Evolutionary conservation across 306 rosid genomes (phyloP), one percentile per base, ranked within the genome.

Genomic region (Vigna radiata): DNA sequence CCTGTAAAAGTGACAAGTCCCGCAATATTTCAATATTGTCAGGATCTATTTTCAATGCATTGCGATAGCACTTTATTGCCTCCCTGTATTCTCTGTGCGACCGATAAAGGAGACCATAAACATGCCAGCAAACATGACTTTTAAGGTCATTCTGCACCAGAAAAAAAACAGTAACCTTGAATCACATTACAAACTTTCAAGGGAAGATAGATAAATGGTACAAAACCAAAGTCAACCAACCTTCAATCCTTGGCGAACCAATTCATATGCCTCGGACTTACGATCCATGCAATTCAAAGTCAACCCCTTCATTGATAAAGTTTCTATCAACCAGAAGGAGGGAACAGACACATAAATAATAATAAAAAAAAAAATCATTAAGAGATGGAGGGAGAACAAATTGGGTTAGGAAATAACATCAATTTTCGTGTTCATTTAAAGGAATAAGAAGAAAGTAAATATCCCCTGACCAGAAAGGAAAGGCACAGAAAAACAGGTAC

Each of bases 51-150:
- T 79, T 89, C 81, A 94, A 87, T 6, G 98, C 98, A 89, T 92
- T 91, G 54, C 98, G 90, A 75, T 94, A 94, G 83, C 98, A 90
- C 87, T 94, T 94, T 55, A 94, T 94, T 23, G 98, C 98, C 83
- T 94, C 98, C 81, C 98, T 89, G 80, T 94, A 94, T 81, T 94
- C 98, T 87, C 98, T 84, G 82, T 94, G 97, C 21, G 98, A 94
- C 67, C 98, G 97, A 73, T 94, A 94, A 70, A 94, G 94, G 17
- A 94, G 98, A 79, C 98, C 98, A 83, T 70, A 94, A 67, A 94
- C 98, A 89, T 94, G 98, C 98, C 98, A 94, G 89, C 98, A 94
- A 79, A 94, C 98, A 89, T 94, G 98, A 84, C 98, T 94, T 87
- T 91, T 94, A 50, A 94, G 95, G 81, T 94, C 97, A 88, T 94